Percentiles rank a stretch among this genome's conserved stretches.
Evolutionary conservation across 2,329 filamentous ascomycete genomes (phyloP).

Genomic region (Aspergillus sp.): DNA sequence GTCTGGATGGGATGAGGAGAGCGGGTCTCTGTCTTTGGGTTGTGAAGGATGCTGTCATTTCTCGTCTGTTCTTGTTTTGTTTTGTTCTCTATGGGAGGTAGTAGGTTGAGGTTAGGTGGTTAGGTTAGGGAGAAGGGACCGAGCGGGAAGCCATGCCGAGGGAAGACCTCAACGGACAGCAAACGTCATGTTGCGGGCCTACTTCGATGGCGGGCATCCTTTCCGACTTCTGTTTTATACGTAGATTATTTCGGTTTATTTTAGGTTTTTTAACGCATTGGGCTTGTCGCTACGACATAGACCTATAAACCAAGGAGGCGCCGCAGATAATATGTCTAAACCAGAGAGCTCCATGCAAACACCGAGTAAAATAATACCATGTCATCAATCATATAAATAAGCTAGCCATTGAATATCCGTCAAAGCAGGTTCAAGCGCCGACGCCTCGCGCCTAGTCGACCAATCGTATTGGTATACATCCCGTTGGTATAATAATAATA

Average conservation of each 20-base stretch:
- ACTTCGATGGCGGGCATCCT: no score
- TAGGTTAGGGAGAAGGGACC: no score
- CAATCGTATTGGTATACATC: conserved; percentile 4
- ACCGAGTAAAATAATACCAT: background rate
- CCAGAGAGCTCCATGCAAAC: background rate
- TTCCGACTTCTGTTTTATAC: no score
- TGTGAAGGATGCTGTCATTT: background rate
- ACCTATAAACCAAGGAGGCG: conserved; percentile 47
- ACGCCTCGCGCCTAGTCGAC: conserved; percentile 8
- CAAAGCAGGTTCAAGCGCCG: conserved; percentile 2
- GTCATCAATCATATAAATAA: conserved; percentile 7
- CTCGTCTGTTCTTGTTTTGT: no score
- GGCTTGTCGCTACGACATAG: conserved; percentile 13
- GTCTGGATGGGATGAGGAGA: conserved; percentile 30
- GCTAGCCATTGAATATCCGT: background rate
- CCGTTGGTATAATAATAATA: conserved; percentile 22
- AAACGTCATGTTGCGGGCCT: no score
- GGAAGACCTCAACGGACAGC: no score
- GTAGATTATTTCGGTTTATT: no score
- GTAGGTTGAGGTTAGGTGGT: no score
- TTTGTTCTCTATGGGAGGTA: no score
- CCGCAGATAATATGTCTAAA: background rate
- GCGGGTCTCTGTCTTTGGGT: conserved; percentile 8
- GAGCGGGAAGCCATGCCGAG: no score
- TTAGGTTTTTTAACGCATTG: no score